A percentile compares a stretch with the other conserved stretches of the same genome.
Conservation (phyloP, 225 moss, liverwort and hornwort genomes). For the Antitrichia curtipendula region DNA sequence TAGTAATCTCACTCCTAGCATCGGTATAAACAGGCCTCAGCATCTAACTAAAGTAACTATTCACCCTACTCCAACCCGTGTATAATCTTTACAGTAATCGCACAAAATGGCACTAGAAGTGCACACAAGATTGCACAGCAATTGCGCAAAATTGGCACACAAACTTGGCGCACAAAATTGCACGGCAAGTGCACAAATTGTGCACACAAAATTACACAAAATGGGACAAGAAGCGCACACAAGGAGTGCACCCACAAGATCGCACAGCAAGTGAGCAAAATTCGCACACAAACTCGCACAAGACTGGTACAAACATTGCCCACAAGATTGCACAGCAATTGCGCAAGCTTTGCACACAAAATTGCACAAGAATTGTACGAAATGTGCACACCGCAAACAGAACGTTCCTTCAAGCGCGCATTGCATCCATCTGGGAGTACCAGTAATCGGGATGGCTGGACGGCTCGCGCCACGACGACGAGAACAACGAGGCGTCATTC, state of each 20-base stretch:
- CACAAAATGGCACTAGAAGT: not conserved
- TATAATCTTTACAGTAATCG: conserved; percentile 3
- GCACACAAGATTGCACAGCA: not conserved
- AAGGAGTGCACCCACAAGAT: not conserved
- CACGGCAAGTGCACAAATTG: not conserved
- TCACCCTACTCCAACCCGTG: not conserved
- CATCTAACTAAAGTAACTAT: not conserved
- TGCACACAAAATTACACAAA: not conserved
- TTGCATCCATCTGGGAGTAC: conserved; percentile 16
- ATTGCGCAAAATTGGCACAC: not conserved
- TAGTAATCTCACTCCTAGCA: not conserved
- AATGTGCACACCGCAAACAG: not conserved
- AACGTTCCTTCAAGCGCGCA: not conserved
- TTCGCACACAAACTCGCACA: not conserved
- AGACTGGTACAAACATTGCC: not conserved
- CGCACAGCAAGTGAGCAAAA: not conserved
- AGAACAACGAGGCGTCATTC: not conserved
- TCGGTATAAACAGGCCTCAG: conserved; percentile 15
- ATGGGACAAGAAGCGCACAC: not conserved
- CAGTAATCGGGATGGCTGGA: conserved; percentile 7
- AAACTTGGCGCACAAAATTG: not conserved
- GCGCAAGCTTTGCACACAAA: not conserved
- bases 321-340: not conserved
- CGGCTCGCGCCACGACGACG: conserved; percentile 7
- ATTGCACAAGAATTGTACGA: not conserved